These are phyloP conservation scores for Silene uniflora DNA, from an alignment of 148 eudicot genomes.

Conservation along the genomic window DNA sequence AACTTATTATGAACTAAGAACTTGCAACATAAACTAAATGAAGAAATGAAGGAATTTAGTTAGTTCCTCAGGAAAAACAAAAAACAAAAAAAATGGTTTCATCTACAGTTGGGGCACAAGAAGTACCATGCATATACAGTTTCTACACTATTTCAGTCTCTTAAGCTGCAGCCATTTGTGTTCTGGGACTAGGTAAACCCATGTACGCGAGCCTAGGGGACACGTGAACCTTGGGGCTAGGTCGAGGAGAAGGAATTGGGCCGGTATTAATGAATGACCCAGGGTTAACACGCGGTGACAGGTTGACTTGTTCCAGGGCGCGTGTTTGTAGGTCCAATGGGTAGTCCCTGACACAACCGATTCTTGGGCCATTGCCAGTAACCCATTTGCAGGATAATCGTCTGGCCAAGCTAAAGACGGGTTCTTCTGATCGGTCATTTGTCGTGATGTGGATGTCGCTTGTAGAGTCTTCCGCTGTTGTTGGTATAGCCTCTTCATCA, in stretches of 20 bases:
- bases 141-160: not conserved
- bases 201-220: slow-evolving; percentile 47
- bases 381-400: slow-evolving; percentile 78
- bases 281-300: slow-evolving; percentile 56
- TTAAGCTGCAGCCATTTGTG: slow-evolving; percentile 43
- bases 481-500: slow-evolving; percentile 18
- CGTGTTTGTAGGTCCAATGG: slow-evolving; percentile 71
- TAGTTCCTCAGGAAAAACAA: not conserved
- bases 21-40: not conserved
- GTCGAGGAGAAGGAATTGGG: slow-evolving; percentile 45
- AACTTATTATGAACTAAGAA: not conserved
- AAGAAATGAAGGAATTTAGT: slow-evolving; percentile 29
- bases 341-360: slow-evolving; percentile 83
- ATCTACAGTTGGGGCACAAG: slow-evolving; percentile 27
- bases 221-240: slow-evolving; percentile 36
- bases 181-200: slow-evolving; percentile 65
- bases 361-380: slow-evolving; percentile 70
- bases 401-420: slow-evolving; percentile 36
- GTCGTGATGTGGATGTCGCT: slow-evolving; percentile 11
- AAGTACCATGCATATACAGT: slow-evolving; percentile 16
- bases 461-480: not conserved
- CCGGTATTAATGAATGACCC: slow-evolving; percentile 39
- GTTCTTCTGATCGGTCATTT: slow-evolving; percentile 10
- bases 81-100: not conserved
- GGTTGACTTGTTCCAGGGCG: slow-evolving; percentile 89